Evolutionary conservation across 1,139 yeast genomes (phyloP).

Genomic region (Kurtzmaniella natalensis): DNA sequence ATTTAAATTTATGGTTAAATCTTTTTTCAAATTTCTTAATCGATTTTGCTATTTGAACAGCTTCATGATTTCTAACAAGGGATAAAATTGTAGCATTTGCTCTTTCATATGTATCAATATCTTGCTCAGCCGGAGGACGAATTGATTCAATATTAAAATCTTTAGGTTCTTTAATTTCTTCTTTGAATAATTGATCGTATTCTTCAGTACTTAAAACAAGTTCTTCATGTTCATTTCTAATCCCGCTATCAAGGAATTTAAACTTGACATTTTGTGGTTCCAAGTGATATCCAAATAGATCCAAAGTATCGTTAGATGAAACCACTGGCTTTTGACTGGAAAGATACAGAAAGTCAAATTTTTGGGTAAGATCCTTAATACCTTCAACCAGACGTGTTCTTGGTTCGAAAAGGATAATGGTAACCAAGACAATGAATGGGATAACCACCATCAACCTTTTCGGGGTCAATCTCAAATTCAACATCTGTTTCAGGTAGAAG

Average conservation of each 20-base stretch:
- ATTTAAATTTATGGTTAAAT: slow-evolving; percentile 66
- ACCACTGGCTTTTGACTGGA: neutral
- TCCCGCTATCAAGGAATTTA: slow-evolving; percentile 27
- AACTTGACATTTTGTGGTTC: slow-evolving; percentile 28
- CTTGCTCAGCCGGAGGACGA: slow-evolving; percentile 29
- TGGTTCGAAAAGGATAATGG: neutral
- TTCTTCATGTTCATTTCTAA: slow-evolving; percentile 20
- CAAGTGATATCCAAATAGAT: slow-evolving; percentile 1
- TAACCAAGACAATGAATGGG: neutral
- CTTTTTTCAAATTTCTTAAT: slow-evolving; percentile 55
- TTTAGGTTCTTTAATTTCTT: slow-evolving; percentile 45
- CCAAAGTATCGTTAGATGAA: neutral
- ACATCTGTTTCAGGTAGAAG: no score
- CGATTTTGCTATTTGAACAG: slow-evolving; percentile 43
- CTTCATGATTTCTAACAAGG: slow-evolving; percentile 64
- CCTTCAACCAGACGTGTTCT: slow-evolving; percentile 1
- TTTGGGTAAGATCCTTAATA: slow-evolving; percentile 1
- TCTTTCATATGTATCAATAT: slow-evolving; percentile 26
- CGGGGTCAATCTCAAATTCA: neutral
- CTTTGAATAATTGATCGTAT: slow-evolving; percentile 28
- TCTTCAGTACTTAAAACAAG: slow-evolving; percentile 28
- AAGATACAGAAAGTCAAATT: slow-evolving; percentile 1
- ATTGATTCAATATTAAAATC: slow-evolving; percentile 34
- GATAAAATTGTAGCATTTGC: slow-evolving; percentile 76
- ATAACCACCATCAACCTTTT: neutral